phyloP scores from a whole-genome alignment of 768 basidiomycete genomes.

The Boletus tomentosulus region DNA sequence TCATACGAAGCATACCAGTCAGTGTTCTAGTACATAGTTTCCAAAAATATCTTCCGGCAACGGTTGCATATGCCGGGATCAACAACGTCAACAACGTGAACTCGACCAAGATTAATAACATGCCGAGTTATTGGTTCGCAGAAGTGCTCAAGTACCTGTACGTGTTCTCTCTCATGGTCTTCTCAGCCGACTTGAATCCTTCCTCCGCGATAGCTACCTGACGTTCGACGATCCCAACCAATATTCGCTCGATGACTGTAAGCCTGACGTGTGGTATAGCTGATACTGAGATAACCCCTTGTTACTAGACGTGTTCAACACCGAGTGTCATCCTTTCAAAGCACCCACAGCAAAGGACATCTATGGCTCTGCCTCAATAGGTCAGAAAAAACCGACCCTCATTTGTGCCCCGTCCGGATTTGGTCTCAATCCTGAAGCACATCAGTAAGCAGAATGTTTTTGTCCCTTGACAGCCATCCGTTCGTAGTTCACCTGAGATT shows the following conservation, averaged over 20 bases:
- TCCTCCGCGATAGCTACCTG: conserved; percentile 14
- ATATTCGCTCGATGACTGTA: conserved; percentile 63
- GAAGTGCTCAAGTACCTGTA: conserved; percentile 77
- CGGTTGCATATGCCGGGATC: conserved; percentile 54
- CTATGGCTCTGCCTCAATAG: conserved; percentile 32
- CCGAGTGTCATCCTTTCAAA: conserved; percentile 65
- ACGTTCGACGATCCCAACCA: conserved; percentile 41
- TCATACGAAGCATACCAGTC: conserved; percentile 59
- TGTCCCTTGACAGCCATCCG: neutral
- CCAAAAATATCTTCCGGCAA: conserved; percentile 44
- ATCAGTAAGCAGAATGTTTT: neutral
- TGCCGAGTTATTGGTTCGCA: conserved; percentile 66
- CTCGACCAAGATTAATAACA: conserved; percentile 51
- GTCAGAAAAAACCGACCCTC: neutral
- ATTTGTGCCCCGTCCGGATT: neutral
- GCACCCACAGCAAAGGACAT: conserved; percentile 43
- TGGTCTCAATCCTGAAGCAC: neutral
- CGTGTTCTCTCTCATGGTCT: conserved; percentile 37
- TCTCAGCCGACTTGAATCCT: neutral
- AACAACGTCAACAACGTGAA: conserved; percentile 48
- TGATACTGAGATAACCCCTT: neutral
- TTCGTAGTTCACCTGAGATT: too few species aligned
- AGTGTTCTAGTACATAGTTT: conserved; percentile 48
- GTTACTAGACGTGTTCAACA: conserved; percentile 60
- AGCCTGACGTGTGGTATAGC: neutral